phyloP scores from a whole-genome alignment of 1,284 basidiomycete species.

The Crepidotus sp. region DNA sequence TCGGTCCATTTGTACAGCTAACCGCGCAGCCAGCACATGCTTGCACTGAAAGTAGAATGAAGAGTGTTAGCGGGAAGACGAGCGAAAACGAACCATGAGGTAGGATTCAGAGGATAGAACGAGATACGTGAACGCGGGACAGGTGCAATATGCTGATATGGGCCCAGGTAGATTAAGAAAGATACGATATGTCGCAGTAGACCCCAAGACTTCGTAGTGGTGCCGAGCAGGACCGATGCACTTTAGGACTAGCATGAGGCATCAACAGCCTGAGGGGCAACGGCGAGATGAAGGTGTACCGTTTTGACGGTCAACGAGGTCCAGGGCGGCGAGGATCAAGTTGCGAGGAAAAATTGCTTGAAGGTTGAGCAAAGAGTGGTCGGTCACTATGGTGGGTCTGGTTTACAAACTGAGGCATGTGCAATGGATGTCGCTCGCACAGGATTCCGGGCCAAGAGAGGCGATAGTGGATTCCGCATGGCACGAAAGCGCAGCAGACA shows the following conservation, averaged over 20 bases:
- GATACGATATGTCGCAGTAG: constrained; percentile 53
- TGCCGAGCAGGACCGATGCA: constrained; percentile 49
- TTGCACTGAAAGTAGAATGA: constrained; percentile 49
- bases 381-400: constrained; percentile 33
- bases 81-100: constrained; percentile 41
- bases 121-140: constrained; percentile 59
- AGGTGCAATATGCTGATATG: constrained; percentile 56
- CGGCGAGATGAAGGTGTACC: constrained; percentile 31
- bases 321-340: constrained; percentile 57
- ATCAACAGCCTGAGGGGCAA: not conserved
- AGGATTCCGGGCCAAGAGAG: constrained; percentile 22
- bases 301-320: constrained; percentile 57
- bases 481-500: constrained; percentile 22
- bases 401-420: not conserved
- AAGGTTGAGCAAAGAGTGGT: constrained; percentile 46
- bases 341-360: constrained; percentile 51
- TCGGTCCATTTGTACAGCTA: constrained; percentile 46
- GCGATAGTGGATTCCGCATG: constrained; percentile 27
- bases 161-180: constrained; percentile 40
- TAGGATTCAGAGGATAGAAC: constrained; percentile 51
- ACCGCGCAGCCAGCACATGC: constrained; percentile 57
- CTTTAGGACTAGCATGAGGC: constrained; percentile 44
- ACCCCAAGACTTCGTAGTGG: constrained; percentile 58
- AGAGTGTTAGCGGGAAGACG: not conserved
- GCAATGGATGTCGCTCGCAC: constrained; percentile 20